Evolutionary conservation across 1,284 basidiomycete species (phyloP).

Genomic region (Leccinum subrobustum): DNA sequence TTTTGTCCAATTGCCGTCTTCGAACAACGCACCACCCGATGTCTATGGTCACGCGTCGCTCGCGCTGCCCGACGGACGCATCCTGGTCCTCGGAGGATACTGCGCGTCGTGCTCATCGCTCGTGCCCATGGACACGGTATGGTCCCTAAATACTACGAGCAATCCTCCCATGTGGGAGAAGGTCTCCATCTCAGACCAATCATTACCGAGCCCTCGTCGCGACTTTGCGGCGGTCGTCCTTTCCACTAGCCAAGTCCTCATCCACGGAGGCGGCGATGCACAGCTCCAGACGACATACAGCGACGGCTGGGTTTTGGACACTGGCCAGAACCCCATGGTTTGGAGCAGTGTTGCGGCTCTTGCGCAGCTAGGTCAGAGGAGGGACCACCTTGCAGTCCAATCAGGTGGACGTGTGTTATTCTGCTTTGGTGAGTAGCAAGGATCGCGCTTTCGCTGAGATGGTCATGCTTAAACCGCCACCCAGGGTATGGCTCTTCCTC

Average conservation of each 20-base stretch:
- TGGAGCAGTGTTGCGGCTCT: slow-evolving; percentile 57
- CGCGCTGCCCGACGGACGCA: slow-evolving; percentile 61
- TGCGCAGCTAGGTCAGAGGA: slow-evolving; percentile 55
- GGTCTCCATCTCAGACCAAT: slow-evolving; percentile 38
- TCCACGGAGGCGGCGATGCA: slow-evolving; percentile 77
- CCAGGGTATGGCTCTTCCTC: slow-evolving; percentile 55
- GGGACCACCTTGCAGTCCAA: slow-evolving; percentile 70
- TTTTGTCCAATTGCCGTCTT: slow-evolving; percentile 56
- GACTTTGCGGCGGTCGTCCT: slow-evolving; percentile 63
- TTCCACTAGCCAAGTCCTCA: slow-evolving; percentile 55
- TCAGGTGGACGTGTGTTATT: slow-evolving; percentile 66
- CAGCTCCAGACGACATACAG: slow-evolving; percentile 51
- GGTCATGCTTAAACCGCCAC: slow-evolving; percentile 9
- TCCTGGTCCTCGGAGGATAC: slow-evolving; percentile 79
- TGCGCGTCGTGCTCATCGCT: slow-evolving; percentile 47
- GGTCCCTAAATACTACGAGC: slow-evolving; percentile 61
- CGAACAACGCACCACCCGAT: slow-evolving; percentile 56
- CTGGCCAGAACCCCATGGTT: slow-evolving; percentile 49
- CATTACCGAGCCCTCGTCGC: slow-evolving; percentile 60
- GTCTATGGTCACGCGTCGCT: slow-evolving; percentile 72
- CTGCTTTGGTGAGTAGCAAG: slow-evolving; percentile 65
- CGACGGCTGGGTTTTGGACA: slow-evolving; percentile 79
- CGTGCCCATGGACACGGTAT: slow-evolving; percentile 58
- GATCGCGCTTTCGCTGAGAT: neutral
- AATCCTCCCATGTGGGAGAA: slow-evolving; percentile 50